Base-by-base conservation (phyloP, 495 filamentous ascomycete genomes). In the Pseudomonodictys pantanalensis region DNA sequence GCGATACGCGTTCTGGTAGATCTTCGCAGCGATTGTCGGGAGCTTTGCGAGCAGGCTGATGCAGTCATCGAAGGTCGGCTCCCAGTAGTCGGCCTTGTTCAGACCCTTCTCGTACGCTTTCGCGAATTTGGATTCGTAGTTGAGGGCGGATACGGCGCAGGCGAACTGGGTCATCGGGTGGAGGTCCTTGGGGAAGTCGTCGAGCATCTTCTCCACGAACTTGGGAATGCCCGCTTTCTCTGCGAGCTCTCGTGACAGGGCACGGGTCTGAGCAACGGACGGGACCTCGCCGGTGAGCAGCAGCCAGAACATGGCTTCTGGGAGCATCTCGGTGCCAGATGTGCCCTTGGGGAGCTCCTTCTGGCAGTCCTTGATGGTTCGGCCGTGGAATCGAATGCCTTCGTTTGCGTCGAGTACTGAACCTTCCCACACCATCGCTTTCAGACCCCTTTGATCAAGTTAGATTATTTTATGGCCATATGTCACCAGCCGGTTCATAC, bases 221-320 rank as follows among this genome's bases (percentile, higher is more conserved):
- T 78, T 78, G 47, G 93, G 93, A n/a, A 98, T 81, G 55, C 79
- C 74, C 26, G 87, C 86, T 71, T 97, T 86, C 73, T 92, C 88
- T 38, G 93, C 93, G 23, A 97, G 81, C 71, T 95, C 88, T 38
- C 84, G 80, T 38, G 89, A 93, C 62, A 98, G 84, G 42, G 76
- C 76, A 65, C 93, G 89, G 50, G 91, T 81, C 73, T 98, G 93
- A 32, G 73, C 72, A 23, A 85, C 86, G 2, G 87, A 88, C 9
- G 93, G 93, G 23, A 98, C 89, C 73, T 92, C 80, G 56, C 93
- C 95, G 8, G 93, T 98, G 58, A 98, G 76, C 15, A 98, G 86
- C 24, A 98, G 86, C 93, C 93, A 98, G 82, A 98, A 98, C 93
- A 98, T 97, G 70, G 91, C 86, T 75, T 98, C 93, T 33, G 93